These are phyloP conservation scores for Daldinia eschscholtzii DNA, from an alignment of 2,329 filamentous ascomycete species.

Conservation along the genomic window DNA sequence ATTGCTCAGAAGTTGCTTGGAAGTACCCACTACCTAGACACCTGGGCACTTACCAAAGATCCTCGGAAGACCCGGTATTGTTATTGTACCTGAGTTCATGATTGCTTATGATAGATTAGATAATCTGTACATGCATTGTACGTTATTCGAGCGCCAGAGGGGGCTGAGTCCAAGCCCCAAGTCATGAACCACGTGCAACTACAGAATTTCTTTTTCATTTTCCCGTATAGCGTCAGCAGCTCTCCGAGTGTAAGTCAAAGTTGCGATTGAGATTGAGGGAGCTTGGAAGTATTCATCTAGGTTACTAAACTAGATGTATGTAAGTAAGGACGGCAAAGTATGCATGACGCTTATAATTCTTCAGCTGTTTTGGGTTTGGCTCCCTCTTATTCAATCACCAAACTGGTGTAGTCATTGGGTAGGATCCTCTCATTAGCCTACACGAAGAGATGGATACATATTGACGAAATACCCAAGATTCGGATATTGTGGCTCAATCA, in stretches of 20 bases:
- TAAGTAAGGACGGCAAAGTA: neutral
- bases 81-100: constrained; percentile 28
- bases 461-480: constrained; percentile 15
- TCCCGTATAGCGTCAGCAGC: neutral
- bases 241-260: neutral
- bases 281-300: neutral
- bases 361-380: constrained; percentile 7
- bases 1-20: constrained; percentile 4
- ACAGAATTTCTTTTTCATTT: constrained; percentile 10
- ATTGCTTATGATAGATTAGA: neutral
- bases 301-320: neutral
- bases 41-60: neutral
- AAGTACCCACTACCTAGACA: constrained; percentile 14
- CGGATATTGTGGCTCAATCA: constrained; percentile 31
- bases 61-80: constrained; percentile 24
- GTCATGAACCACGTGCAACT: constrained; percentile 29
- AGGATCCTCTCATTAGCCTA: constrained; percentile 19
- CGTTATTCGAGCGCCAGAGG: constrained; percentile 19
- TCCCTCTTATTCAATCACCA: constrained; percentile 26
- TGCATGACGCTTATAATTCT: constrained; percentile 16
- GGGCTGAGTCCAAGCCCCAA: constrained; percentile 19
- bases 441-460: neutral
- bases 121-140: too few species aligned
- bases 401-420: constrained; percentile 25
- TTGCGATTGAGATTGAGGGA: neutral